phyloP scores from a whole-genome alignment of 2,329 filamentous ascomycete genomes.

The Neofusicoccum sp. region DNA sequence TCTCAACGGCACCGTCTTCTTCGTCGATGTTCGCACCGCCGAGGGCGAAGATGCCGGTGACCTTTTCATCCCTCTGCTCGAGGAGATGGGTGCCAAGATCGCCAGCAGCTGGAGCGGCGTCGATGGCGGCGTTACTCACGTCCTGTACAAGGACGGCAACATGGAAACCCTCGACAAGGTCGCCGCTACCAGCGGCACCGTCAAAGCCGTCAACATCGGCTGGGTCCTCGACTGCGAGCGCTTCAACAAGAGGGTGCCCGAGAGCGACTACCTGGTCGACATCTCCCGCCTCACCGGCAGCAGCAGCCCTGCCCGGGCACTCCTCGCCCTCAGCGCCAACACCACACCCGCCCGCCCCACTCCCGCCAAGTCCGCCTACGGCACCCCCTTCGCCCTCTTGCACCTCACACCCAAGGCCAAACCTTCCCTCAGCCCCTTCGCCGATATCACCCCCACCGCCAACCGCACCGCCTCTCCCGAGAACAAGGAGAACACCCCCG shows the following conservation, averaged over 20 bases:
- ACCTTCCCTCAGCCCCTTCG: slow-evolving; percentile 28
- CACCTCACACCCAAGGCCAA: slow-evolving; percentile 25
- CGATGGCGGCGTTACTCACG: slow-evolving; percentile 73
- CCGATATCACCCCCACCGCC: not conserved
- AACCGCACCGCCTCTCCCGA: not conserved
- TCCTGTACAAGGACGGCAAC: slow-evolving; percentile 85
- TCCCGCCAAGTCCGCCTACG: slow-evolving; percentile 27
- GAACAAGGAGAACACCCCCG: slow-evolving; percentile 20
- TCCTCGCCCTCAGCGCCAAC: slow-evolving; percentile 15
- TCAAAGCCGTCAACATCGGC: slow-evolving; percentile 73
- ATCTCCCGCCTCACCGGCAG: slow-evolving; percentile 19
- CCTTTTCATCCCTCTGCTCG: slow-evolving; percentile 76
- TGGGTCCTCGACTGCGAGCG: slow-evolving; percentile 71
- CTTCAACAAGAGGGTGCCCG: slow-evolving; percentile 34
- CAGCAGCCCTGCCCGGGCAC: slow-evolving; percentile 22
- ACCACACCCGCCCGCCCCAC: slow-evolving; percentile 26
- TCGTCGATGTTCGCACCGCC: slow-evolving; percentile 78
- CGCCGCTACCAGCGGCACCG: slow-evolving; percentile 66
- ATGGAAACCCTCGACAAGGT: slow-evolving; percentile 80
- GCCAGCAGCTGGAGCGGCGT: slow-evolving; percentile 76
- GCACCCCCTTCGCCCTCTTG: slow-evolving; percentile 21
- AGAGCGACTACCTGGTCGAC: slow-evolving; percentile 33
- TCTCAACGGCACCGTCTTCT: slow-evolving; percentile 66
- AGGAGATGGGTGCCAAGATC: slow-evolving; percentile 77
- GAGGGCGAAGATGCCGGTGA: slow-evolving; percentile 64